Base-by-base conservation (phyloP, 2,329 filamentous ascomycete species). In the Fusarium bactridioides region DNA sequence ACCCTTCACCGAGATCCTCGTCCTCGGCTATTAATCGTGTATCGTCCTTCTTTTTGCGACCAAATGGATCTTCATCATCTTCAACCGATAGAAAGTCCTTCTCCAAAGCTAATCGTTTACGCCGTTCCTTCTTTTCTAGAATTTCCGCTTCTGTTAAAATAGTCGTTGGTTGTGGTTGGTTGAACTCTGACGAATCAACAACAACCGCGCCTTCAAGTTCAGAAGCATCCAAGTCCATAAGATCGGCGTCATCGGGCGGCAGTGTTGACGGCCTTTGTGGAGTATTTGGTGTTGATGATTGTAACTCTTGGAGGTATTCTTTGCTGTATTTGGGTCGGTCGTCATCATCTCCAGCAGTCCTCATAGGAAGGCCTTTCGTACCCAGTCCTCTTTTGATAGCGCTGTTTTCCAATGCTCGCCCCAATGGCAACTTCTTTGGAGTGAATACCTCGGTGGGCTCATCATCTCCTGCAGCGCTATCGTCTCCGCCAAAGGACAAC, bases 1-100 rank as follows among this genome's bases (percentile, higher is more conserved):
- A 98, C 0, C 94, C 95, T 82, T 98, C 96, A 41, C 93, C 93
- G 0, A 98, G 88, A 77, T 98, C 94, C 79, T 98, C 95, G 76
- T 98, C 95, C 38, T 98, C 94, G 45, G 87, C 89, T 10, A 94
- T 88, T 4, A 98, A 87, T 4, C 95, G 88, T 10, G 92, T 93
- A 69, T 94, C 88, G 38, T 89, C 88, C 72, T 92, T 90, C 76
- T 91, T 89, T 72, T 89, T 89, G 23, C 73, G 82, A 6, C 72
- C 69, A 25, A 72, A 73, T 10, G 61, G 81, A 53, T 87, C 85
- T n/a, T 87, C 87, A n/a, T 86, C 86, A 38, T 87, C 89, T 61
- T 89, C 86, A 0, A 94, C 83, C 0, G 90, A 89, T 48, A 94
- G 88, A 77, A 90, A 93, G 61, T 91, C 90, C 54, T 93, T 82